A percentile compares a stretch with the other conserved stretches of the same genome.
Conservation (phyloP, 345 rosid genomes). For the Citrus reticulata region DNA sequence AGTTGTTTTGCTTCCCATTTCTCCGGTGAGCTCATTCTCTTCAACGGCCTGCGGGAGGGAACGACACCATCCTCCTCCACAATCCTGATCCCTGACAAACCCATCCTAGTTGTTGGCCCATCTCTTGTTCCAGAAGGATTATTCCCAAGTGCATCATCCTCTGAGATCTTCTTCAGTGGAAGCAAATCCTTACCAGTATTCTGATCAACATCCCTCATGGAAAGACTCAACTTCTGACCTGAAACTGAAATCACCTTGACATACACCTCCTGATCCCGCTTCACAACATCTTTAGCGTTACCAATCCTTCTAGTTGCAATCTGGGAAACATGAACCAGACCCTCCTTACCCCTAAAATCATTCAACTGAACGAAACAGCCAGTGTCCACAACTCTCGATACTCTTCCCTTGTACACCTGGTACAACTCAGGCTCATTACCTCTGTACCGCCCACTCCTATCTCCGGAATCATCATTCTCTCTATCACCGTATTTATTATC, state of each 20-base stretch:
- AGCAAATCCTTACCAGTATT: slow-evolving; percentile 75
- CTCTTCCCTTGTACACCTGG: slow-evolving; percentile 72
- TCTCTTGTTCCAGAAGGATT: slow-evolving; percentile 56
- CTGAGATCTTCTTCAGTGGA: slow-evolving; percentile 54
- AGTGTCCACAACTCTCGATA: slow-evolving; percentile 77
- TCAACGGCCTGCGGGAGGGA: slow-evolving; percentile 62
- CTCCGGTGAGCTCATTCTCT: slow-evolving; percentile 89
- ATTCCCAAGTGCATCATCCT: slow-evolving; percentile 51
- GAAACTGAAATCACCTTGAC: slow-evolving; percentile 75
- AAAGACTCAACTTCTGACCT: slow-evolving; percentile 58
- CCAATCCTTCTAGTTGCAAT: slow-evolving; percentile 57
- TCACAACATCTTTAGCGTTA: slow-evolving; percentile 62
- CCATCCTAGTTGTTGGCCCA: slow-evolving; percentile 53
- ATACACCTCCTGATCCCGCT: slow-evolving; percentile 72
- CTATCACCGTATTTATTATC: slow-evolving; percentile 14
- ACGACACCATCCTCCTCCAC: slow-evolving; percentile 53
- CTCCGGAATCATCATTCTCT: slow-evolving; percentile 21
- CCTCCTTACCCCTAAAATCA: slow-evolving; percentile 84
- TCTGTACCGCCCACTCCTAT: slow-evolving; percentile 13
- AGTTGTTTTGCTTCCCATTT: slow-evolving; percentile 87
- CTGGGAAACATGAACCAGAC: slow-evolving; percentile 85
- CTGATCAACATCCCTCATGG: slow-evolving; percentile 89
- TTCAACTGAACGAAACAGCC: slow-evolving; percentile 83
- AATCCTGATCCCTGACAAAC: slow-evolving; percentile 71
- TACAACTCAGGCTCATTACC: slow-evolving; percentile 65